Conservation (phyloP, 805 yeast species). For the Candida pini region DNA sequence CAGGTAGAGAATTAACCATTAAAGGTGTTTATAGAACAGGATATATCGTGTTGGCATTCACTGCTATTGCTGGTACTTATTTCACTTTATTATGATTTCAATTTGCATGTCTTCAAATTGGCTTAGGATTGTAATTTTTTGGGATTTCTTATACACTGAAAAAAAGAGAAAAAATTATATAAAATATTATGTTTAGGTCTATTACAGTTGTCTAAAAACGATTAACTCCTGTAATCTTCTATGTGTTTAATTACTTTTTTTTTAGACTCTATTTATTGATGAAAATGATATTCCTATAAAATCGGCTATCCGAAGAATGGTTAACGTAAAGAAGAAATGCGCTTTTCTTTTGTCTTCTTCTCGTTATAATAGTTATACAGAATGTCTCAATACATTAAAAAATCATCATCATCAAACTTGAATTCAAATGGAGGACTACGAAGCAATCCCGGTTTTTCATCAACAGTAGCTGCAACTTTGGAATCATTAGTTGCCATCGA, state of each 20-base stretch:
- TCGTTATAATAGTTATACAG: too few species aligned
- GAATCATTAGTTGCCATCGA: background rate
- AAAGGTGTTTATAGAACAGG: slow-evolving; percentile 93
- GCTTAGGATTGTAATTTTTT: background rate
- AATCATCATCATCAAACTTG: slow-evolving; percentile 23
- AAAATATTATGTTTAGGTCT: background rate
- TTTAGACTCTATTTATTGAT: too few species aligned
- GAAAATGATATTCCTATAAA: too few species aligned
- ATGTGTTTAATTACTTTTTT: too few species aligned
- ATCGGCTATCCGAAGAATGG: too few species aligned
- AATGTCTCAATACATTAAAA: slow-evolving; percentile 25
- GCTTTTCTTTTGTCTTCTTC: too few species aligned
- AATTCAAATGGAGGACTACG: slow-evolving; percentile 17
- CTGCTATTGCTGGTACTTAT: slow-evolving; percentile 53
- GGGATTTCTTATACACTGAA: too few species aligned
- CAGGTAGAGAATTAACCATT: slow-evolving; percentile 70
- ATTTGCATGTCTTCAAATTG: too few species aligned
- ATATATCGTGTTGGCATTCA: slow-evolving; percentile 68
- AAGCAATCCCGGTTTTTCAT: slow-evolving; percentile 1
- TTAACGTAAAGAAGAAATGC: too few species aligned
- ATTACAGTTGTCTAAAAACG: too few species aligned
- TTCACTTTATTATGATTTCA: slow-evolving; percentile 44
- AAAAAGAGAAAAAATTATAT: too few species aligned
- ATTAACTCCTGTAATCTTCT: too few species aligned
- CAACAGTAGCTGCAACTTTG: background rate